Evolutionary conservation across 2,329 filamentous ascomycete genomes (phyloP).

Genomic region (Botrytis cinerea): DNA sequence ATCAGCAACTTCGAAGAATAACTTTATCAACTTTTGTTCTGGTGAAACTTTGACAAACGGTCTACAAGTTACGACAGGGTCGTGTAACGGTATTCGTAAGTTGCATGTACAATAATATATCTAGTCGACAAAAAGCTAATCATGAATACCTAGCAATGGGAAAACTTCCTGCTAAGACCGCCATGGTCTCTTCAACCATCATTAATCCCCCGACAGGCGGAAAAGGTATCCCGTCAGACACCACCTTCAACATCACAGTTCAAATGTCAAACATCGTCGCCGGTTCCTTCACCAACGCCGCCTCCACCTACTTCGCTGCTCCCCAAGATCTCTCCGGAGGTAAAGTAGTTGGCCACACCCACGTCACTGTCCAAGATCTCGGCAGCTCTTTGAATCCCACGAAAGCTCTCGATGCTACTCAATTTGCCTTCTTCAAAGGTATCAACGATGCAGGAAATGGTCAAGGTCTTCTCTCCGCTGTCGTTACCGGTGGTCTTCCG

Average conservation of each 20-base stretch:
- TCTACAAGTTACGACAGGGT: slow-evolving; percentile 57
- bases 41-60: slow-evolving; percentile 58
- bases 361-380: slow-evolving; percentile 45
- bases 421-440: slow-evolving; percentile 47
- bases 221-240: slow-evolving; percentile 34
- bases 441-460: slow-evolving; percentile 46
- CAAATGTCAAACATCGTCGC: slow-evolving; percentile 43
- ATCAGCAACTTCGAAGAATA: slow-evolving; percentile 39
- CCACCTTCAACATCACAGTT: slow-evolving; percentile 41
- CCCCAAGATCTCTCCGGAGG: slow-evolving; percentile 43
- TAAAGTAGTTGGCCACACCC: slow-evolving; percentile 44
- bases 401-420: slow-evolving; percentile 38
- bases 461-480: slow-evolving; percentile 44
- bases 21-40: slow-evolving; percentile 42
- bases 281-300: slow-evolving; percentile 46
- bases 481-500: slow-evolving; percentile 46
- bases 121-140: slow-evolving; percentile 18
- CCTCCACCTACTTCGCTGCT: slow-evolving; percentile 45
- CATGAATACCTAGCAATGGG: slow-evolving; percentile 40
- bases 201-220: slow-evolving; percentile 38
- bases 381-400: slow-evolving; percentile 41
- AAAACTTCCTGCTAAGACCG: slow-evolving; percentile 40
- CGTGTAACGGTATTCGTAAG: slow-evolving; percentile 55
- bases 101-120: background rate
- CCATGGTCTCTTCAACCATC: slow-evolving; percentile 40